Conservation (phyloP, 163 green algal species). For the Scenedesmus sp. region DNA sequence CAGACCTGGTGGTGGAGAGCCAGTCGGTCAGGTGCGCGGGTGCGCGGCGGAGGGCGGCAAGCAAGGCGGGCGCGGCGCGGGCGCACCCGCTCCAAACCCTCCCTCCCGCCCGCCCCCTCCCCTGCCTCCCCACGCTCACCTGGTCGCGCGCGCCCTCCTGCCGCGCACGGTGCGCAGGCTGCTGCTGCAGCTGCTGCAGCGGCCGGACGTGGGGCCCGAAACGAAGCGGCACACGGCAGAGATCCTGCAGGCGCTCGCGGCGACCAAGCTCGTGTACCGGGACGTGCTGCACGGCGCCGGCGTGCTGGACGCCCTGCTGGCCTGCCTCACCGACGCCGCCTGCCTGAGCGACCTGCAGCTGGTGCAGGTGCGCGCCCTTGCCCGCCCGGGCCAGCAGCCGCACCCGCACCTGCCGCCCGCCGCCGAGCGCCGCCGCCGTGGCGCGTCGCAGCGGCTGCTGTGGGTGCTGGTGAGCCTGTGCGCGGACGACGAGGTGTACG, state of each 20-base stretch:
- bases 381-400: background rate
- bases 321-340: slow-evolving; percentile 7
- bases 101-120: too few relatives aligned
- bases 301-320: slow-evolving; percentile 28
- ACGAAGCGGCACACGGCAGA: slow-evolving; percentile 23
- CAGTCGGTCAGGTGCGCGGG: slow-evolving; percentile 28
- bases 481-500: slow-evolving; percentile 49
- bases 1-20: slow-evolving; percentile 44
- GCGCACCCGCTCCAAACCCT: too few relatives aligned
- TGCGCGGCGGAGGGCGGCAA: background rate
- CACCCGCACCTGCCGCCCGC: background rate
- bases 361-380: slow-evolving; percentile 32
- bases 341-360: slow-evolving; percentile 34
- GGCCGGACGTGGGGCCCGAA: background rate
- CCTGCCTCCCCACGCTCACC: too few relatives aligned
- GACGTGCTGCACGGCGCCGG: slow-evolving; percentile 49
- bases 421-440: background rate
- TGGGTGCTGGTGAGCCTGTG: slow-evolving; percentile 47
- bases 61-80: background rate
- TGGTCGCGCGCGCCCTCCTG: too few relatives aligned
- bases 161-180: slow-evolving; percentile 19
- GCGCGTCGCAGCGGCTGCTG: slow-evolving; percentile 28
- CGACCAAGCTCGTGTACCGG: slow-evolving; percentile 45
- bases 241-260: slow-evolving; percentile 34
- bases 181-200: slow-evolving; percentile 40